Conservation (phyloP, 2,329 filamentous ascomycete genomes). For the Macrophomina pseudophaseolina region DNA sequence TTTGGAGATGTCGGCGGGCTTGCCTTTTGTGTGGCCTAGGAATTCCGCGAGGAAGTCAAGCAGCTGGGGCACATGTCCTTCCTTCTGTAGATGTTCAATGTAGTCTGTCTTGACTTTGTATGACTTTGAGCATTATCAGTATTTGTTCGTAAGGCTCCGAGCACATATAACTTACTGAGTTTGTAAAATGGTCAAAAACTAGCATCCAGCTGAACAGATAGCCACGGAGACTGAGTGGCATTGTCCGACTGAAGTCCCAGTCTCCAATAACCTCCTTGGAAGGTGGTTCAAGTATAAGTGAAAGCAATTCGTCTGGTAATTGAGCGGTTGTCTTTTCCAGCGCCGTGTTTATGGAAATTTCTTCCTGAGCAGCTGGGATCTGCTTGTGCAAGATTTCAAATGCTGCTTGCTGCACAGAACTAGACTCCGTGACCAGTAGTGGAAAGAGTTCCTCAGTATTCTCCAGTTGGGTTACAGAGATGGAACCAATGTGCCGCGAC, state of each 20-base stretch:
- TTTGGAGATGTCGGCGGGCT: slow-evolving; percentile 71
- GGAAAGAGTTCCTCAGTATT: slow-evolving; percentile 74
- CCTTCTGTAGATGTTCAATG: slow-evolving; percentile 75
- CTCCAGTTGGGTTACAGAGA: slow-evolving; percentile 66
- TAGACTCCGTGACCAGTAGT: slow-evolving; percentile 75
- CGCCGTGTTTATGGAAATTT: slow-evolving; percentile 77
- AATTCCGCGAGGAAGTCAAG: slow-evolving; percentile 84
- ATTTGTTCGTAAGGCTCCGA: not conserved
- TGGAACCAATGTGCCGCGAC: slow-evolving; percentile 68
- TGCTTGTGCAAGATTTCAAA: slow-evolving; percentile 80
- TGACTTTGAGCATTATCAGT: slow-evolving; percentile 55
- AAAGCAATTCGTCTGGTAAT: slow-evolving; percentile 83
- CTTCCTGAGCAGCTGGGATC: slow-evolving; percentile 78
- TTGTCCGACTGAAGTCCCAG: slow-evolving; percentile 65
- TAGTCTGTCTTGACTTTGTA: slow-evolving; percentile 85
- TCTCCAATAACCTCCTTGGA: slow-evolving; percentile 70
- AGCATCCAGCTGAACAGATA: slow-evolving; percentile 91
- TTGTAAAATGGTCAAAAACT: slow-evolving; percentile 82
- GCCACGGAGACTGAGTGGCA: slow-evolving; percentile 72
- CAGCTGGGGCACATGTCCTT: slow-evolving; percentile 70
- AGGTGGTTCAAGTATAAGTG: slow-evolving; percentile 79
- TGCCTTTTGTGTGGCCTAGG: slow-evolving; percentile 76
- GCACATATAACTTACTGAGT: slow-evolving; percentile 56
- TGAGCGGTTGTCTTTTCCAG: slow-evolving; percentile 73
- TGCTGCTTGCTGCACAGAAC: slow-evolving; percentile 76